phyloP scores from a whole-genome alignment of 2,329 filamentous ascomycete species.

The Colletotrichum sp. region DNA sequence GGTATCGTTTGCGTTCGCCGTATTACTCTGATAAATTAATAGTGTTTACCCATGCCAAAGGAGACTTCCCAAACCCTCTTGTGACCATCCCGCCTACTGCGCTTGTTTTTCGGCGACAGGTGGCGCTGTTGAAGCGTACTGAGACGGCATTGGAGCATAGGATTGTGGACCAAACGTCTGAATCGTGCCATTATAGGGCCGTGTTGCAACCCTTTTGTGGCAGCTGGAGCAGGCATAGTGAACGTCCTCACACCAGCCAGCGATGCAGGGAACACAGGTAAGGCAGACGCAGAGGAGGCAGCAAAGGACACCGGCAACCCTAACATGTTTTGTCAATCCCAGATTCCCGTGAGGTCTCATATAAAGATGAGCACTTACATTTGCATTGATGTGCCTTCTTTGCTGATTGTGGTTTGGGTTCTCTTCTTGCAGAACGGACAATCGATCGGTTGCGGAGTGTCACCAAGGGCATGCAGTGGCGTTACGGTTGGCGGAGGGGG shows the following conservation, averaged over 20 bases:
- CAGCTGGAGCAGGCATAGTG: constrained; percentile 33
- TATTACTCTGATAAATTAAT: neutral
- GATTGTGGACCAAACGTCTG: constrained; percentile 26
- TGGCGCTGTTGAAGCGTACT: neutral
- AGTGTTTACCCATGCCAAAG: neutral
- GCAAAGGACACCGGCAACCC: constrained; percentile 32
- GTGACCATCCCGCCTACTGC: neutral
- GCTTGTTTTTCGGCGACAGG: neutral
- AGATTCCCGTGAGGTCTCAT: neutral
- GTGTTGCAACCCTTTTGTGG: constrained; percentile 31
- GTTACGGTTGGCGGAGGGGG: neutral
- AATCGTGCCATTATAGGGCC: constrained; percentile 24
- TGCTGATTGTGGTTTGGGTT: constrained; percentile 25
- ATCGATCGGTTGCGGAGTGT: constrained; percentile 31
- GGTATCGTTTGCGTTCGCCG: neutral
- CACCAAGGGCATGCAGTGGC: constrained; percentile 28
- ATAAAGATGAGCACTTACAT: neutral
- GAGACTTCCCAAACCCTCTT: neutral
- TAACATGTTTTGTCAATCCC: constrained; percentile 9
- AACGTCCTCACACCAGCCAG: constrained; percentile 35
- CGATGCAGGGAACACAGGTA: constrained; percentile 34
- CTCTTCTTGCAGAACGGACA: constrained; percentile 33
- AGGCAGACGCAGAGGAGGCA: constrained; percentile 36
- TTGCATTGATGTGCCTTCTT: constrained; percentile 24
- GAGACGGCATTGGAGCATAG: neutral